phyloP scores from a whole-genome alignment of 192 early-diverging fungal genomes.

The Dimargaris cristalligena region DNA sequence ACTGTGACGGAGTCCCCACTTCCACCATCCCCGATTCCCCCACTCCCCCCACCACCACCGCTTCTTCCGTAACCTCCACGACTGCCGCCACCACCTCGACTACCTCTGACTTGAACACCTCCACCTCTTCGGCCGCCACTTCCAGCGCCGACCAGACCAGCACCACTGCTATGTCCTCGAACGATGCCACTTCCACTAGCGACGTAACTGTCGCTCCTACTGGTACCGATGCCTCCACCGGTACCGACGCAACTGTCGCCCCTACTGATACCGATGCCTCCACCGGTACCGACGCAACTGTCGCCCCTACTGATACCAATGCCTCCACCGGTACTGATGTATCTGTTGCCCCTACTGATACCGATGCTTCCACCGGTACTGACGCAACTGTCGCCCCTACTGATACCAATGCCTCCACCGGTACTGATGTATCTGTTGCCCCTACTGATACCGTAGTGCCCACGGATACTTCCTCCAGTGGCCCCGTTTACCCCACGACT shows the following conservation, averaged over 20 bases:
- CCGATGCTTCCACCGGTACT: no score
- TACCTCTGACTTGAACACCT: neutral
- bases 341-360: no score
- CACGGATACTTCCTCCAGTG: no score
- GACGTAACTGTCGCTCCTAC: neutral
- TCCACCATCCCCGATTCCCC: neutral
- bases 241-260: neutral
- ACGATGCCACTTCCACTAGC: neutral
- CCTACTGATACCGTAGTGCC: no score
- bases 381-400: no score
- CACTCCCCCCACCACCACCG: no score
- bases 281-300: neutral
- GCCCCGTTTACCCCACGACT: no score
- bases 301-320: neutral
- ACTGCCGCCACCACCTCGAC: neutral
- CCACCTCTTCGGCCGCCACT: neutral
- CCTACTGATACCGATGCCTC: neutral
- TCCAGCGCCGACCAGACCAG: neutral
- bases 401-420: no score
- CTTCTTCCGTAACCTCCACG: no score
- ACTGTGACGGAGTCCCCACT: neutral
- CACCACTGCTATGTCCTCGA: neutral
- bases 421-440: no score
- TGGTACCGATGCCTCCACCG: neutral
- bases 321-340: no score